phyloP scores from a whole-genome alignment of 2,329 filamentous ascomycete genomes.

The Hypoxylon rubiginosum region DNA sequence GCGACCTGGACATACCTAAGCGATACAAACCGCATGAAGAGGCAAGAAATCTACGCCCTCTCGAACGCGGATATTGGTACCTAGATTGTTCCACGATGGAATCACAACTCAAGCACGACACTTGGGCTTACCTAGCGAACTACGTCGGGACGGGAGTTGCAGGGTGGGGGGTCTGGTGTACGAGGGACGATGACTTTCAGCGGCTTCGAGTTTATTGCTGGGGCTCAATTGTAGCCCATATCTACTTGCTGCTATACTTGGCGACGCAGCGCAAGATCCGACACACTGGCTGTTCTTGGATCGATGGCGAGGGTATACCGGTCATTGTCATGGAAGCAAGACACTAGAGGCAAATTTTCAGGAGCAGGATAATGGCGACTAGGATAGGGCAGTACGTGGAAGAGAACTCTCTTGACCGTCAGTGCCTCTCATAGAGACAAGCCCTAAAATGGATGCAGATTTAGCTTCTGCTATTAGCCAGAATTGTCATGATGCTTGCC shows the following conservation, averaged over 20 bases:
- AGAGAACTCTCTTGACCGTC: conserved; percentile 12
- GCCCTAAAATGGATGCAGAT: conserved; percentile 5
- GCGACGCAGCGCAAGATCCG: conserved; percentile 75
- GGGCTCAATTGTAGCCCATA: conserved; percentile 78
- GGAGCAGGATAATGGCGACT: conserved; percentile 6
- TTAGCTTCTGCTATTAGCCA: neutral
- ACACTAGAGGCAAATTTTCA: conserved; percentile 20
- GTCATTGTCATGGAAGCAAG: conserved; percentile 60
- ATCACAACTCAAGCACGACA: conserved; percentile 59
- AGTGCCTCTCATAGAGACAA: neutral
- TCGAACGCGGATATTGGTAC: conserved; percentile 85
- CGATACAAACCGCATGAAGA: conserved; percentile 67
- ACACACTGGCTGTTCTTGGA: conserved; percentile 72
- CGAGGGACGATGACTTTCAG: conserved; percentile 58
- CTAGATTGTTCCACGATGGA: conserved; percentile 72
- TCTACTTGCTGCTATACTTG: conserved; percentile 81
- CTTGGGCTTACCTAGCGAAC: conserved; percentile 74
- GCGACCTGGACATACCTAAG: conserved; percentile 63
- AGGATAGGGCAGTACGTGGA: conserved; percentile 8
- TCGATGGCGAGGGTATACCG: conserved; percentile 70
- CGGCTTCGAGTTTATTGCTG: conserved; percentile 80
- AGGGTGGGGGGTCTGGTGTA: conserved; percentile 77
- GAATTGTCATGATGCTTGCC: neutral
- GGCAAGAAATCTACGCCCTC: conserved; percentile 63
- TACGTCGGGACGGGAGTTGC: conserved; percentile 70